Evolutionary conservation across 73 alveolate species (phyloP).

Genomic region (Tetrahymena thermophila): DNA sequence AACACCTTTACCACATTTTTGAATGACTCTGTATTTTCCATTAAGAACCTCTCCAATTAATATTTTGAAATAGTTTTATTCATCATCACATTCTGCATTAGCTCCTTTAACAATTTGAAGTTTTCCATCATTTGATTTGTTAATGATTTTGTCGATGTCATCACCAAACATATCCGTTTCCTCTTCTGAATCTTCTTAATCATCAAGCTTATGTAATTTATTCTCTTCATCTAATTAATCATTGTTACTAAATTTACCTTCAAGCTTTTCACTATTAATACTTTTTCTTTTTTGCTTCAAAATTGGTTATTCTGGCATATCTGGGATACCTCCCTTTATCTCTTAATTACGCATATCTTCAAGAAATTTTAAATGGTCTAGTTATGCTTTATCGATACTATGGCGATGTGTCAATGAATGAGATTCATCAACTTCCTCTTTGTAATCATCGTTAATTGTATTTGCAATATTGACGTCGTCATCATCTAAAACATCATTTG

Average conservation of each 20-base stretch:
- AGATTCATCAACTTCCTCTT: neutral
- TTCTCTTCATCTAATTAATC: neutral
- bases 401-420: neutral
- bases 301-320: neutral
- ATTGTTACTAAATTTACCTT: neutral
- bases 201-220: neutral
- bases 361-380: neutral
- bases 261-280: neutral
- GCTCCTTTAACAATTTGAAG: neutral
- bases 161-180: neutral
- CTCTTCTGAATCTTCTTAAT: neutral
- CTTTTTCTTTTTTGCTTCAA: neutral
- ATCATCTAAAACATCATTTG: neutral
- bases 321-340: neutral
- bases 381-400: neutral
- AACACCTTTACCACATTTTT: slow-evolving; percentile 36
- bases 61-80: slow-evolving; percentile 4
- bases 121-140: neutral
- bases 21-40: slow-evolving; percentile 13
- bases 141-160: neutral
- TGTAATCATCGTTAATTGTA: neutral
- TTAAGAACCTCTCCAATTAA: slow-evolving; percentile 21
- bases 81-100: slow-evolving; percentile 6
- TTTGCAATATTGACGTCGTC: neutral
- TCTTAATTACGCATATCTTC: neutral